Evolutionary conservation across 345 rosid genomes (phyloP).

Genomic region (Jatropha curcas): DNA sequence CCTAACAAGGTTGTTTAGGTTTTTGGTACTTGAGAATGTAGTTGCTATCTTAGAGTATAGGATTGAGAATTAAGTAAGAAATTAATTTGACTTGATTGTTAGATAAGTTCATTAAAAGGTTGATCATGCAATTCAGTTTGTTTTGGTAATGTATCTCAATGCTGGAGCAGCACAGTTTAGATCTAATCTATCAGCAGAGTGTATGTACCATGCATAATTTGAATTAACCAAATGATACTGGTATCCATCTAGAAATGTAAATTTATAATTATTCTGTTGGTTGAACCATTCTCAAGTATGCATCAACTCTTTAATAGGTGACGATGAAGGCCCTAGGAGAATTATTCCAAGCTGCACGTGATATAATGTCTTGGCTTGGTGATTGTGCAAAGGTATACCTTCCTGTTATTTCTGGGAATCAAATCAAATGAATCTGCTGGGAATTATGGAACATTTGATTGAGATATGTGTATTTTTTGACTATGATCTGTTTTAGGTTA

Average conservation of each 20-base stretch:
- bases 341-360: slow-evolving; percentile 92
- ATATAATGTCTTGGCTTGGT: slow-evolving; percentile 95
- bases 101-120: neutral
- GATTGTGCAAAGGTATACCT: slow-evolving; percentile 83
- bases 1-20: neutral
- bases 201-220: neutral
- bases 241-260: neutral
- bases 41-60: neutral
- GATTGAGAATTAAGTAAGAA: neutral
- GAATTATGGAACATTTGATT: slow-evolving; percentile 2
- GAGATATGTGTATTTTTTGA: slow-evolving; percentile 9
- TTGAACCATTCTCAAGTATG: slow-evolving; percentile 12
- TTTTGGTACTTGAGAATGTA: slow-evolving; percentile 8
- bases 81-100: slow-evolving; percentile 1
- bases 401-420: neutral
- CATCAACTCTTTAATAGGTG: slow-evolving; percentile 48
- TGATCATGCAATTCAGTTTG: slow-evolving; percentile 11
- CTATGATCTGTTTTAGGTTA: slow-evolving; percentile 47
- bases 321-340: slow-evolving; percentile 88
- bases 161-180: neutral
- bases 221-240: neutral
- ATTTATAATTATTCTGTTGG: neutral
- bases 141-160: neutral
- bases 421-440: neutral
- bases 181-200: neutral